Evolutionary conservation across 2,329 filamentous ascomycete species (phyloP).

Genomic region (Fusarium sp.): DNA sequence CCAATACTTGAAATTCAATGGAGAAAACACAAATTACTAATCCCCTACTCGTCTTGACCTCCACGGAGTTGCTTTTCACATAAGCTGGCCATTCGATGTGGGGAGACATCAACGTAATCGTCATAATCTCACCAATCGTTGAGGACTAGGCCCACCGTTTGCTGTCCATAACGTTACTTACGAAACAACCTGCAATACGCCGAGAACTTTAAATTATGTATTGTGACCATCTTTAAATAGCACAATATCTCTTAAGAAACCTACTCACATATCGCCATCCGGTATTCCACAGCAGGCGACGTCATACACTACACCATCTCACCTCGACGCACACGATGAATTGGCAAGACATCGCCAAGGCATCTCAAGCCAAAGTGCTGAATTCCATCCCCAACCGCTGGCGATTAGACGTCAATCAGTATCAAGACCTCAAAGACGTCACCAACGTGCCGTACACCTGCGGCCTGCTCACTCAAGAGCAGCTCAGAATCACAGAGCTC

Average conservation of each 20-base stretch:
- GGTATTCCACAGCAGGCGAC: accelerated
- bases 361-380: neutral
- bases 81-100: neutral
- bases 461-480: neutral
- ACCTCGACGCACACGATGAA: neutral
- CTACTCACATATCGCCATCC: neutral
- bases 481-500: neutral
- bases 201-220: neutral
- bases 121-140: neutral
- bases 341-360: neutral
- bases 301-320: accelerated
- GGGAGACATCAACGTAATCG: neutral
- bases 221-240: neutral
- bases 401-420: neutral
- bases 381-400: neutral
- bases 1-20: neutral
- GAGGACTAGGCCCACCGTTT: neutral
- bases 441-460: neutral
- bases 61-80: neutral
- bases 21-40: neutral
- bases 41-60: neutral
- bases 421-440: neutral
- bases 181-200: neutral
- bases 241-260: accelerated
- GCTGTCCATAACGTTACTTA: neutral